Conservation (phyloP, 106 monocot species). For the Cymbidium sinense region DNA sequence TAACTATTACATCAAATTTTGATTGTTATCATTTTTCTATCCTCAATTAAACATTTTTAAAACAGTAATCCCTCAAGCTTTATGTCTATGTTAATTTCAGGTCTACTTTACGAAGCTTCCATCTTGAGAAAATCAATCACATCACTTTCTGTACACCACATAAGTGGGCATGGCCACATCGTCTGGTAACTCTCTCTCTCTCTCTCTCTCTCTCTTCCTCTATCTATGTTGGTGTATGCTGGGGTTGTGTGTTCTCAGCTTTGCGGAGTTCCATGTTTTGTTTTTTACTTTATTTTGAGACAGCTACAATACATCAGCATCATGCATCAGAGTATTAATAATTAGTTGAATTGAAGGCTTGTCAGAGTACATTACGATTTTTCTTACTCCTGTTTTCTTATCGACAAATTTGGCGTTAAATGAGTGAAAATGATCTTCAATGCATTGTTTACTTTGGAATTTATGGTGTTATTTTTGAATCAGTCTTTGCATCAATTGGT, state of each 20-base stretch:
- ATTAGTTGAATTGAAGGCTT: not conserved
- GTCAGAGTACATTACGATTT: not conserved
- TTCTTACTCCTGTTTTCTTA: not conserved
- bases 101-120: not conserved
- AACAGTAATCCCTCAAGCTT: not conserved
- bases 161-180: constrained; percentile 2
- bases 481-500: not conserved
- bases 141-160: not conserved
- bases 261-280: too few species aligned
- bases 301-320: not conserved
- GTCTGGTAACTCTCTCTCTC: constrained; percentile 2
- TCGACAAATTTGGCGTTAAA: not conserved
- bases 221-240: not conserved
- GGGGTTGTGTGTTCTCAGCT: not conserved
- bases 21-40: not conserved
- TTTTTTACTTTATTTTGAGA: not conserved
- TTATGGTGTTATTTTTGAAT: not conserved
- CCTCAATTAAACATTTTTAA: not conserved
- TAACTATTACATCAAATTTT: not conserved
- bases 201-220: too few species aligned
- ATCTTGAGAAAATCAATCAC: not conserved
- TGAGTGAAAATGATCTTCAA: not conserved
- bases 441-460: not conserved
- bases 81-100: constrained; percentile 5
- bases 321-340: too few species aligned